Evolutionary conservation across 2,329 filamentous ascomycete species (phyloP).

Genomic region (Macrophomina pseudophaseolina): DNA sequence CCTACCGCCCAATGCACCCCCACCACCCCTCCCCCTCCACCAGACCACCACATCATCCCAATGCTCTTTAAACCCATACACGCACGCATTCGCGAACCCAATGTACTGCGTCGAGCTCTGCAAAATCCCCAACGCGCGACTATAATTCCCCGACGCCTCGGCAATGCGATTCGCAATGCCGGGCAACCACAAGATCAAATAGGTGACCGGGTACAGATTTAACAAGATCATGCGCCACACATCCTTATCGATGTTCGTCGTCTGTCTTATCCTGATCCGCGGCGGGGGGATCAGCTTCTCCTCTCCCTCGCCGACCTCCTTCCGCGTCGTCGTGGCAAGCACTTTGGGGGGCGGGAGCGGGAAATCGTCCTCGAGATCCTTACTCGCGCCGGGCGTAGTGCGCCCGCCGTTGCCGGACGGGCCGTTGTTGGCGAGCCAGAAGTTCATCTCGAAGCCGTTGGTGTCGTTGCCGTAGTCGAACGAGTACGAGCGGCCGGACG

Average conservation of each 20-base stretch:
- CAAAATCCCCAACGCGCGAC: conserved; percentile 30
- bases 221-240: conserved; percentile 39
- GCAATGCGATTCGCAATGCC: conserved; percentile 37
- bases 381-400: background rate
- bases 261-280: conserved; percentile 4
- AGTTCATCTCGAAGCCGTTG: conserved; percentile 24
- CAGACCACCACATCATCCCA: conserved; percentile 8
- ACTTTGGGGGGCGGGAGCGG: conserved; percentile 7
- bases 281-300: conserved; percentile 19
- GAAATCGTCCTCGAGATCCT: background rate
- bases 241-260: conserved; percentile 27
- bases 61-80: conserved; percentile 33
- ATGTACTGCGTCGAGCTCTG: conserved; percentile 35
- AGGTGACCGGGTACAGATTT: conserved; percentile 43
- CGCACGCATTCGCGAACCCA: conserved; percentile 33
- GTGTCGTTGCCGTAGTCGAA: conserved; percentile 10
- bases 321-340: background rate
- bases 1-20: too few relatives aligned
- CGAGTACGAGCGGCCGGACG: background rate
- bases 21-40: background rate
- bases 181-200: conserved; percentile 42
- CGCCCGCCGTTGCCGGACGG: background rate
- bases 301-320: background rate
- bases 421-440: conserved; percentile 15
- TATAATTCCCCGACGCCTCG: conserved; percentile 25